These are phyloP conservation scores for Discostella stelligeroides DNA, from an alignment of 108 stramenopile species.

Conservation along the genomic window DNA sequence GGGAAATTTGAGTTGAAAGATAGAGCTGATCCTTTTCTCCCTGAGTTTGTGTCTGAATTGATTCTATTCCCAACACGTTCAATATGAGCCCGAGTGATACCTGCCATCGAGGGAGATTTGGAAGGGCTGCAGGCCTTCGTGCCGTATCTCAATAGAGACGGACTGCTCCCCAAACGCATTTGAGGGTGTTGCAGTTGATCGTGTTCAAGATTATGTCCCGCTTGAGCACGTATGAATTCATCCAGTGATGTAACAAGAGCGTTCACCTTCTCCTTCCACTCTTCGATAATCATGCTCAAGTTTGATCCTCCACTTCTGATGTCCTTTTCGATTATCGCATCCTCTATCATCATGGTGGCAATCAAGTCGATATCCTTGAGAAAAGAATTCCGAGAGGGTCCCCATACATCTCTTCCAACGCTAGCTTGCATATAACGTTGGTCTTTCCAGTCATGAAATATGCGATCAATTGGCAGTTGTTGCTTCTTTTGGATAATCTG, in stretches of 20 bases:
- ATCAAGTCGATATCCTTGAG: conserved; percentile 26
- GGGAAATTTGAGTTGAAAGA: not conserved
- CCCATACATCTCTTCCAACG: conserved; percentile 14
- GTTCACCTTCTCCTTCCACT: conserved; percentile 40
- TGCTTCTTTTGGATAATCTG: too few species aligned
- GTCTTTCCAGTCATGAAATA: conserved; percentile 20
- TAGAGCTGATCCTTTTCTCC: not conserved
- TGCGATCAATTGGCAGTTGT: conserved; percentile 13
- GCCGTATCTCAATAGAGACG: not conserved
- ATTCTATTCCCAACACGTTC: conserved; percentile 1
- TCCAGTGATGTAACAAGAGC: conserved; percentile 30
- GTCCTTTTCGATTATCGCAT: not conserved
- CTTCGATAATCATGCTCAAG: conserved; percentile 15
- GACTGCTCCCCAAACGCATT: not conserved
- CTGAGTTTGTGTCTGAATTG: conserved; percentile 3
- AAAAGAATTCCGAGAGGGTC: conserved; percentile 42
- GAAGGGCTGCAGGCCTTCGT: not conserved
- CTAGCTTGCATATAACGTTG: not conserved
- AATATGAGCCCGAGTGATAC: conserved; percentile 25
- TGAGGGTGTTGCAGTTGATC: not conserved
- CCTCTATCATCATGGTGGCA: too few species aligned
- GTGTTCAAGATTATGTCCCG: not conserved
- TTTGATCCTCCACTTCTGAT: not conserved
- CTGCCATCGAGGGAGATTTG: conserved; percentile 10
- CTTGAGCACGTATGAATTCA: conserved; percentile 14